Evolutionary conservation across 2,329 filamentous ascomycete species (phyloP), one percentile per base, ranked within the genome.

Genomic region (Leptosphaerulina australis): DNA sequence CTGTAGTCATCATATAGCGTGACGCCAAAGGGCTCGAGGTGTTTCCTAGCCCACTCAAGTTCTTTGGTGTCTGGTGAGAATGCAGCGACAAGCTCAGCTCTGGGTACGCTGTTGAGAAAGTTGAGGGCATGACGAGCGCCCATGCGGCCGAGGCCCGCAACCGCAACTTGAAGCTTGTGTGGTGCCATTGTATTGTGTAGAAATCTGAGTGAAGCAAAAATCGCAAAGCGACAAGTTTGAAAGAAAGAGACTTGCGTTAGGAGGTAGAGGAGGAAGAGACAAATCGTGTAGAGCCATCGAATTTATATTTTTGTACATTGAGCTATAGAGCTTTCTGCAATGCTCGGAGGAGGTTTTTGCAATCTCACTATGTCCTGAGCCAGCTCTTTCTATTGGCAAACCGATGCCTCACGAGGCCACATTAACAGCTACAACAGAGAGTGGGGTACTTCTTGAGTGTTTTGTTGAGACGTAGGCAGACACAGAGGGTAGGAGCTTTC

Each of bases 71-170:
- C 78, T 6, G 77, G 77, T 4, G 76, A 76, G 62, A 75, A 80
- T 28, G 76, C 79, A 45, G 78, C 79, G 21, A 81, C 76, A 22
- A 83, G 73, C 39, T 79, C 66, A 31, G 79, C 78, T 31, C 77
- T 73, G 20, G 78, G 77, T 5, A 75, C 75, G 21, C 71, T 70
- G 47, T 77, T 65, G 38, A 80, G 67, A 49, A 80, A 75, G 56
- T 78, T 79, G 36, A 77, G 64, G 43, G 77, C 79, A 66, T 81
- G 79, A n/a, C 78, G 74, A 50, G 77, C 74, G 37, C 79, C 79
- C 77, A 82, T 82, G 56, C 79, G 77, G 24, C 79, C 79, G 38
- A 81, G 77, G 36, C 79, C 79, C 29, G 76, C 77, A 40, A 77
- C 76, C 44, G 71, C 79, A 55, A 81, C 67, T 55, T 76, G 55